These are phyloP conservation scores for Clonostachys sp. DNA, from an alignment of 2,329 filamentous ascomycete genomes.

Conservation along the genomic window DNA sequence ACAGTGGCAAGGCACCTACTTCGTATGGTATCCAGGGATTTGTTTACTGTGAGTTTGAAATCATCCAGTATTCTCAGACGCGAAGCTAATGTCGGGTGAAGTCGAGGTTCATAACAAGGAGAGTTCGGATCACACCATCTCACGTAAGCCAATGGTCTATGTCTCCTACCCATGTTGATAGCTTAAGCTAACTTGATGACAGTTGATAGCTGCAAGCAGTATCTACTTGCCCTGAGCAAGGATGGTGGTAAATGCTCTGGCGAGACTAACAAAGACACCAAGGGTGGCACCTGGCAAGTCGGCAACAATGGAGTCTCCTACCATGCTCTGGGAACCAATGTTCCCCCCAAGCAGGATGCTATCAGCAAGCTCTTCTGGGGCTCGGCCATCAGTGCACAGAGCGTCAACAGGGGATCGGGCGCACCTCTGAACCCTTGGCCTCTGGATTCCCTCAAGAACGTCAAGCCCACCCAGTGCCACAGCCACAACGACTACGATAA, in stretches of 20 bases:
- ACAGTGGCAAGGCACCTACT: too few species aligned
- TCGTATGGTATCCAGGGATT: too few species aligned
- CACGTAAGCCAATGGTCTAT: too few species aligned
- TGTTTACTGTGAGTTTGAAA: too few species aligned
- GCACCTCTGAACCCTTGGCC: conserved; percentile 9
- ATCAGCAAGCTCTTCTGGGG: conserved; percentile 8
- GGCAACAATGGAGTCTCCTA: conserved; percentile 7
- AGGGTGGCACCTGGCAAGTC: conserved; percentile 11
- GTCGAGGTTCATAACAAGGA: too few species aligned
- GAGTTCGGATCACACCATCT: too few species aligned
- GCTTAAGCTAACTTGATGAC: too few species aligned
- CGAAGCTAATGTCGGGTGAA: too few species aligned
- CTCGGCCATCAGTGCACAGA: conserved; percentile 6
- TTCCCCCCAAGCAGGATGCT: conserved; percentile 3
- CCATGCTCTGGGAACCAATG: too few species aligned
- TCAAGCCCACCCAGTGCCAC: conserved; percentile 37
- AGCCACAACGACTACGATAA: conserved; percentile 72
- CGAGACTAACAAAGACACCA: conserved; percentile 8
- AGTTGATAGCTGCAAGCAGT: too few species aligned
- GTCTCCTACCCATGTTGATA: too few species aligned
- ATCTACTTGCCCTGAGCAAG: conserved; percentile 5
- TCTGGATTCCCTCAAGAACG: conserved; percentile 5
- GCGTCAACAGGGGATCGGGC: conserved; percentile 7
- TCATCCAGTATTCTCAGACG: too few species aligned
- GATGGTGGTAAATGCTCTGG: conserved; percentile 10